Conservation (phyloP, 805 yeast genomes). For the Kazachstania martiniae region DNA sequence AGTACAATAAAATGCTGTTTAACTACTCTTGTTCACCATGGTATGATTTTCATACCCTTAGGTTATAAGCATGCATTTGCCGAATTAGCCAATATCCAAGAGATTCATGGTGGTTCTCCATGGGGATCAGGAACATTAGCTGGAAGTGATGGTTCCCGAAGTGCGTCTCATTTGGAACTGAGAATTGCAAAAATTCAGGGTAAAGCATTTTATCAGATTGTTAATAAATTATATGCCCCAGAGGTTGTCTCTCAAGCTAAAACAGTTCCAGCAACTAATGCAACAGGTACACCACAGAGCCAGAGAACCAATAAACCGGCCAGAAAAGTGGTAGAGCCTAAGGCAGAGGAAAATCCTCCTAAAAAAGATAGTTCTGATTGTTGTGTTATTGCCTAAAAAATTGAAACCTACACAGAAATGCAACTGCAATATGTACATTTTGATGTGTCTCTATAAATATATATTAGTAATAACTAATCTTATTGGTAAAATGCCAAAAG, state of each 20-base stretch:
- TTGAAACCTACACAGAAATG: no score
- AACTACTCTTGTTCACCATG: slow-evolving; percentile 61
- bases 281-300: not conserved
- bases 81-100: slow-evolving; percentile 44
- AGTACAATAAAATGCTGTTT: slow-evolving; percentile 49
- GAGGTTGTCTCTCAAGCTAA: no score
- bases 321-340: no score
- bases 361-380: no score
- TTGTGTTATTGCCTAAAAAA: no score
- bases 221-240: slow-evolving; percentile 26
- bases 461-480: not conserved
- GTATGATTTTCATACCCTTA: slow-evolving; percentile 64
- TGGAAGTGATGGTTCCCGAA: slow-evolving; percentile 65
- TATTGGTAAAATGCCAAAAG: no score
- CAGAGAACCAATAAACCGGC: not conserved
- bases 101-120: slow-evolving; percentile 72
- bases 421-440: no score
- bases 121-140: slow-evolving; percentile 85
- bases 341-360: no score
- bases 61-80: slow-evolving; percentile 56
- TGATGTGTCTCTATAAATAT: no score
- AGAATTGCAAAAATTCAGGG: slow-evolving; percentile 63
- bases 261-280: no score
- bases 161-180: slow-evolving; percentile 52
- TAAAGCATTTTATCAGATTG: slow-evolving; percentile 42